Evolutionary conservation across 1,284 basidiomycete genomes (phyloP).

Genomic region (Boletus smithii): DNA sequence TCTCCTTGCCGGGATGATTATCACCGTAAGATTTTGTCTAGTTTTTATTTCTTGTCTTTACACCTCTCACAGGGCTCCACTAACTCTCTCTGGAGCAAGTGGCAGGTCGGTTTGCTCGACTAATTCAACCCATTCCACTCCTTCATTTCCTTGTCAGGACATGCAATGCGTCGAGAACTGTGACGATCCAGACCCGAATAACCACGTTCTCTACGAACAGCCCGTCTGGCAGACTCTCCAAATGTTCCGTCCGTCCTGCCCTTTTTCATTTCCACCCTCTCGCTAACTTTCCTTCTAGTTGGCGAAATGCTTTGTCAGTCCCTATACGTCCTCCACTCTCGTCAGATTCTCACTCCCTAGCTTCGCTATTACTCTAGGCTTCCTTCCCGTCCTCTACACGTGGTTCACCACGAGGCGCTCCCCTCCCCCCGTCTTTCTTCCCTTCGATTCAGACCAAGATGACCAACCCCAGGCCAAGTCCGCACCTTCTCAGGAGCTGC

Average conservation of each 20-base stretch:
- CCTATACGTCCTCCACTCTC: conserved; percentile 15
- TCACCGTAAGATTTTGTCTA: conserved; percentile 51
- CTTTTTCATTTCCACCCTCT: conserved; percentile 20
- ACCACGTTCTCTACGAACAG: conserved; percentile 79
- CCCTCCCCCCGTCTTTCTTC: conserved; percentile 52
- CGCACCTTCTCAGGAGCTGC: conserved; percentile 43
- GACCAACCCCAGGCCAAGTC: conserved; percentile 40
- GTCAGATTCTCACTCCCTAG: conserved; percentile 25
- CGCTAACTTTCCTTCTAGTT: conserved; percentile 49
- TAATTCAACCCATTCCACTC: not conserved
- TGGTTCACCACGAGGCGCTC: conserved; percentile 51
- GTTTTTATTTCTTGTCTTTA: not conserved
- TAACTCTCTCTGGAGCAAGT: conserved; percentile 80
- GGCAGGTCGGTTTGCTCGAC: conserved; percentile 50
- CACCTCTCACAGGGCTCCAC: conserved; percentile 56
- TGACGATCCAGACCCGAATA: conserved; percentile 49
- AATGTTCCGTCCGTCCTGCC: conserved; percentile 74
- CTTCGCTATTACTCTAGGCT: conserved; percentile 49
- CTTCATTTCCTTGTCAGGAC: conserved; percentile 49
- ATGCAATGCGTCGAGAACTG: conserved; percentile 97
- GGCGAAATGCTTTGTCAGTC: conserved; percentile 89
- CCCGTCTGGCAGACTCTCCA: conserved; percentile 93
- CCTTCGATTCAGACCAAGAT: conserved; percentile 48
- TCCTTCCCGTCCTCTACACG: conserved; percentile 77
- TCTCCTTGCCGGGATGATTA: conserved; percentile 74